Evolutionary conservation across 352 stramenopile species (phyloP).

Genomic region (Pythium apleroticum): DNA sequence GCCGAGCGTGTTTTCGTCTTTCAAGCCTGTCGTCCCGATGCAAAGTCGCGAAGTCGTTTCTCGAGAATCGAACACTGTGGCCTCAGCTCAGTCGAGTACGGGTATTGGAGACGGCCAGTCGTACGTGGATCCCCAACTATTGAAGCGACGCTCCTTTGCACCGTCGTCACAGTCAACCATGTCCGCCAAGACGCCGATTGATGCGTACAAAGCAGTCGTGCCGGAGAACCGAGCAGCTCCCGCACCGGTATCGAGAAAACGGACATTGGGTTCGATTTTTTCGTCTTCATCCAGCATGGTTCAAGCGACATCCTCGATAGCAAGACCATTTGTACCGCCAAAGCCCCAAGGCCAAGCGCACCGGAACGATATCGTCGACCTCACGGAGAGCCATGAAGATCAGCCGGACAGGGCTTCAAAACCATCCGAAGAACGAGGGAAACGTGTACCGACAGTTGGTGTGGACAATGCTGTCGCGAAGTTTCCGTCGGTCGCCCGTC

Average conservation of each 20-base stretch:
- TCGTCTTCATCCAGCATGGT: constrained; percentile 60
- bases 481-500: constrained; percentile 56
- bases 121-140: constrained; percentile 73
- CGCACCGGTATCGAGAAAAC: constrained; percentile 29
- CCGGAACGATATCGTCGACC: constrained; percentile 1
- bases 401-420: not conserved
- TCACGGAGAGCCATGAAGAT: not conserved
- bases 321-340: constrained; percentile 52
- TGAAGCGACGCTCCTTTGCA: constrained; percentile 30
- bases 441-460: not conserved
- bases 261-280: constrained; percentile 53
- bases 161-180: not conserved
- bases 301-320: constrained; percentile 64
- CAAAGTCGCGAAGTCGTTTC: not conserved
- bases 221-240: not conserved
- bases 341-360: not conserved
- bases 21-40: not conserved
- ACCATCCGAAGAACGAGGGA: not conserved
- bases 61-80: not conserved
- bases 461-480: constrained; percentile 16
- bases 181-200: not conserved
- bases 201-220: not conserved
- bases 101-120: constrained; percentile 81
- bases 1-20: not conserved
- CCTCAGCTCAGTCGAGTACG: not conserved